Conservation (phyloP, 2,329 filamentous ascomycete species). For the Fusarium sp. region DNA sequence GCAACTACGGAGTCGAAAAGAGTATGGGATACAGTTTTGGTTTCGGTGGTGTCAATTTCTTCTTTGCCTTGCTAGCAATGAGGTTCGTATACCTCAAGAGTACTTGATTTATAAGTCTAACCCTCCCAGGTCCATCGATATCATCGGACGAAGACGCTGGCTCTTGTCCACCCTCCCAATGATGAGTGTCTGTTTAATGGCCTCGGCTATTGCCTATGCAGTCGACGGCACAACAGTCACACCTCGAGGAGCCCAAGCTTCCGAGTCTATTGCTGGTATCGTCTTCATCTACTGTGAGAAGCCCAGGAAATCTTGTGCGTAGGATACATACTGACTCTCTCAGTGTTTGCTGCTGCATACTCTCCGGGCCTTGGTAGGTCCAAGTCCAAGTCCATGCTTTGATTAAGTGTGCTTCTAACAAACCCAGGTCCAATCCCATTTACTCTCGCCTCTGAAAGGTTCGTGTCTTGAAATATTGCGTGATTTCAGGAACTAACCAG, state of each 20-base stretch:
- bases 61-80: slow-evolving; percentile 54
- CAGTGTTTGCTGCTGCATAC: slow-evolving; percentile 56
- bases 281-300: slow-evolving; percentile 29
- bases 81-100: background rate
- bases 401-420: background rate
- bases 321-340: background rate
- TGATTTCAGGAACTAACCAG: background rate
- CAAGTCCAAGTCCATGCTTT: background rate
- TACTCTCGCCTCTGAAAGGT: slow-evolving; percentile 60
- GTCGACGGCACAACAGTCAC: slow-evolving; percentile 18
- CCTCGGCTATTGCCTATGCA: slow-evolving; percentile 20
- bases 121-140: slow-evolving; percentile 45
- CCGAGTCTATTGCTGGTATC: slow-evolving; percentile 17
- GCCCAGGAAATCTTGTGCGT: rapidly evolving
- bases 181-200: slow-evolving; percentile 48
- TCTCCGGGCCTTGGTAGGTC: slow-evolving; percentile 52
- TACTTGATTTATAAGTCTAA: background rate
- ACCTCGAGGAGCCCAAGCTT: background rate
- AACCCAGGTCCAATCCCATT: slow-evolving; percentile 57
- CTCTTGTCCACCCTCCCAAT: slow-evolving; percentile 56
- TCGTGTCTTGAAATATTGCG: rapidly evolving
- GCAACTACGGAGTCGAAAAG: slow-evolving; percentile 26
- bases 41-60: slow-evolving; percentile 54
- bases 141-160: slow-evolving; percentile 57
- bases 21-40: slow-evolving; percentile 41